These are phyloP conservation scores for Amniculicola lignicola DNA, from an alignment of 495 filamentous ascomycete genomes.

Conservation along the genomic window DNA sequence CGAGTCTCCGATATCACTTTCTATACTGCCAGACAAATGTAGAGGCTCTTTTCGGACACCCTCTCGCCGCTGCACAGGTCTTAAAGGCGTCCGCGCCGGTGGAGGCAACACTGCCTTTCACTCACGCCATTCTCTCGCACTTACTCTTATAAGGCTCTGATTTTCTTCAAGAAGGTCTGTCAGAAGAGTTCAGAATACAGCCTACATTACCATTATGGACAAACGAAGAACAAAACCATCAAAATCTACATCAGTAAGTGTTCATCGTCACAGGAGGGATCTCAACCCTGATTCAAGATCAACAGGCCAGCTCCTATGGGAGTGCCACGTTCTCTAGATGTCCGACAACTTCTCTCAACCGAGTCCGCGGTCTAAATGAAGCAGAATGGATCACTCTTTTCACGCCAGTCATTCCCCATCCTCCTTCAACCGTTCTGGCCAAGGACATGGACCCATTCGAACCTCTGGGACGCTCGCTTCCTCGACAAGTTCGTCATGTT, in stretches of 20 bases:
- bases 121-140: too few relatives aligned
- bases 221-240: conserved; percentile 17
- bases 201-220: conserved; percentile 29
- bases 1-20: conserved; percentile 2
- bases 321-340: conserved; percentile 19
- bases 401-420: conserved; percentile 35
- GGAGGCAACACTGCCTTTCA: not conserved
- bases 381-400: conserved; percentile 32
- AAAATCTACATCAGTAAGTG: conserved; percentile 6
- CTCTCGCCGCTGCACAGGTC: conserved; percentile 2
- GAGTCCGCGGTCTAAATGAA: conserved; percentile 25
- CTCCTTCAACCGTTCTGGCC: conserved; percentile 11
- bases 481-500: conserved; percentile 39
- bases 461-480: conserved; percentile 40
- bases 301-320: conserved; percentile 11
- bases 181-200: too few relatives aligned
- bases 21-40: conserved; percentile 3
- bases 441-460: conserved; percentile 45
- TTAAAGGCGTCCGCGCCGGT: not conserved
- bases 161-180: too few relatives aligned
- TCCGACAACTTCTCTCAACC: conserved; percentile 11
- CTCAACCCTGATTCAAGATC: conserved; percentile 16
- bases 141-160: too few relatives aligned
- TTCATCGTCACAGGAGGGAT: conserved; percentile 13
- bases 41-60: too few relatives aligned